Conservation (phyloP, 1,139 yeast genomes). For the Suhomyces bolitotheri region DNA sequence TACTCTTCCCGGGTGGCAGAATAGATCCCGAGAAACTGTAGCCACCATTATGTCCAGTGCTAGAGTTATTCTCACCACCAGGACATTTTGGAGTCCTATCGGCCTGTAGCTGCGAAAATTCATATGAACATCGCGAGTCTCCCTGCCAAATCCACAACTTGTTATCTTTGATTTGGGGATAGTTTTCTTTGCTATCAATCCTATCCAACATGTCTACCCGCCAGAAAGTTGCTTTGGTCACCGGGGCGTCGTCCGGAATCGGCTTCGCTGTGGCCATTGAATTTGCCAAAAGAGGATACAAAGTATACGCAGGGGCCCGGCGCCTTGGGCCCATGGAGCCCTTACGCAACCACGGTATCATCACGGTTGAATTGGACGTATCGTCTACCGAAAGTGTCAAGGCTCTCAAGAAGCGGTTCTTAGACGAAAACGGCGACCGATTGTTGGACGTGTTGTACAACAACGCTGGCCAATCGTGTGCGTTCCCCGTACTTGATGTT, state of each 20-base stretch:
- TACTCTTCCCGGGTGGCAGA: too few relatives aligned
- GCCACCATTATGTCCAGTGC: too few relatives aligned
- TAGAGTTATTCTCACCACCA: too few relatives aligned
- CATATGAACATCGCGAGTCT: too few relatives aligned
- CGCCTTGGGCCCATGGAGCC: constrained; percentile 63
- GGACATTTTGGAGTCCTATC: too few relatives aligned
- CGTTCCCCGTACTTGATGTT: constrained; percentile 70
- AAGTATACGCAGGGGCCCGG: constrained; percentile 75
- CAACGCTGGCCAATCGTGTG: constrained; percentile 68
- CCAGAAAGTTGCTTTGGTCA: constrained; percentile 54
- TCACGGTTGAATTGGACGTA: constrained; percentile 48
- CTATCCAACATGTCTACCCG: constrained; percentile 1
- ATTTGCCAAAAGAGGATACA: constrained; percentile 60
- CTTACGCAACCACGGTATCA: constrained; percentile 42
- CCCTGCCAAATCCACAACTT: too few relatives aligned
- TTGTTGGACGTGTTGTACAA: constrained; percentile 59
- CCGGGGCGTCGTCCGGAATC: constrained; percentile 84
- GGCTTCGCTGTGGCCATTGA: constrained; percentile 69
- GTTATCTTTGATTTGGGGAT: too few relatives aligned
- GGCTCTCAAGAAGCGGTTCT: constrained; percentile 41
- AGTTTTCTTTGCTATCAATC: too few relatives aligned
- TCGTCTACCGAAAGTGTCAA: constrained; percentile 51
- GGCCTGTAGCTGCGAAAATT: too few relatives aligned
- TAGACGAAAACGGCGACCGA: constrained; percentile 40
- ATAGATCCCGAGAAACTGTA: too few relatives aligned